A percentile compares a stretch with the other conserved stretches of the same genome.
These are phyloP conservation scores for Marchantia polymorpha DNA, from an alignment of 225 moss, liverwort and hornwort species.

Conservation along the genomic window DNA sequence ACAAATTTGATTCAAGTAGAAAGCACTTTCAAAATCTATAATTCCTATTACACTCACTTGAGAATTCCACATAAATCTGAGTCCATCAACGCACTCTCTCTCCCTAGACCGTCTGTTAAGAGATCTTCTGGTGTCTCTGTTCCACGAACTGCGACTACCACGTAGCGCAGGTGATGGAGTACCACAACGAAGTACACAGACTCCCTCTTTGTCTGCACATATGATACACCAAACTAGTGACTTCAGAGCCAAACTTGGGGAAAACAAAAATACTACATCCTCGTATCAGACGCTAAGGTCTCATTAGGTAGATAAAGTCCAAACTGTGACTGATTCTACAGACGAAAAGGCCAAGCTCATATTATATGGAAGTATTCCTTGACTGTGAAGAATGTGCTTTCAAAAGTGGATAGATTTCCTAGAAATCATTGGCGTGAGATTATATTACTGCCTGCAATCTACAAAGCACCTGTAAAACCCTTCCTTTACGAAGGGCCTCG, in stretches of 20 bases:
- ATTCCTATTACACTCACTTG: conserved; percentile 45
- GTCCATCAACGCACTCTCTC: conserved; percentile 61
- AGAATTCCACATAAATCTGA: conserved; percentile 67
- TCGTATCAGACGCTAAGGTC: no score
- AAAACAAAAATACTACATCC: no score
- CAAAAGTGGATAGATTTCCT: no score
- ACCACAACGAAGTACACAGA: conserved; percentile 80
- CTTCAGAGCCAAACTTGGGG: no score
- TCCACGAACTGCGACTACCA: conserved; percentile 76
- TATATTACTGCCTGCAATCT: not conserved
- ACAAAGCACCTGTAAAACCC: conserved; percentile 74
- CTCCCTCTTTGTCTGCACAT: conserved; percentile 63
- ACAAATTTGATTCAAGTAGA: no score
- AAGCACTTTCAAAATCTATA: not conserved
- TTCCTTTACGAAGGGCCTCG: conserved; percentile 61
- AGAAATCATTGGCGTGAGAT: no score
- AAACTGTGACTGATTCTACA: no score
- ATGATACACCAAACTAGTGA: not conserved
- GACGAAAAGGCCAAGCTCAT: no score
- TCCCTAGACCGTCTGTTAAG: conserved; percentile 75
- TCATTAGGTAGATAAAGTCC: no score
- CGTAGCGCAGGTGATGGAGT: conserved; percentile 46
- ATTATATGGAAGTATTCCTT: no score
- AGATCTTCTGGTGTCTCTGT: conserved; percentile 92
- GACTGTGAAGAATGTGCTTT: no score